A percentile compares a stretch with the other conserved stretches of the same genome.
phyloP scores from a whole-genome alignment of 805 yeast genomes.

The Monosporozyma unispora region DNA sequence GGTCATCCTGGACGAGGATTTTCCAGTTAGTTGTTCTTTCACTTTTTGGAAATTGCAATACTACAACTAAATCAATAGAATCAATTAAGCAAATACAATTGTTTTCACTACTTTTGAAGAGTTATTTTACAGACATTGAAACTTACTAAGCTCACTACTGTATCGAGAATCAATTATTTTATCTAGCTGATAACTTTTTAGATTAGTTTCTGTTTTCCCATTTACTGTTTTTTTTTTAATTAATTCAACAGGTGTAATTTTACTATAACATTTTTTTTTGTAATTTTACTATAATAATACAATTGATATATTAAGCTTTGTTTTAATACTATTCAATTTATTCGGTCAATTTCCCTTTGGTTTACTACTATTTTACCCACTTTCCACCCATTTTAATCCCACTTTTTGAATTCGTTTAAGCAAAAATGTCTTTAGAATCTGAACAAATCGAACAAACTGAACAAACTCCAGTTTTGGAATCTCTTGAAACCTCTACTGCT shows the following conservation, averaged over 20 bases:
- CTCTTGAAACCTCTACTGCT: constrained; percentile 2
- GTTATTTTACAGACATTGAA: not conserved
- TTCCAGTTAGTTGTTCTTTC: not conserved
- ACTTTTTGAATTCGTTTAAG: not conserved
- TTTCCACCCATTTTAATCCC: not conserved
- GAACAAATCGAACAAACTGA: constrained; percentile 1
- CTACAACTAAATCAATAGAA: not conserved
- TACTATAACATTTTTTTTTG: not conserved
- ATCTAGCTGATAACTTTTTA: not conserved
- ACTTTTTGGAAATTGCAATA: not conserved
- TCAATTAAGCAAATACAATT: too few species aligned
- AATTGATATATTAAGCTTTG: not conserved
- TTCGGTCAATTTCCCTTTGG: constrained; percentile 3
- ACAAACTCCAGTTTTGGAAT: constrained; percentile 1
- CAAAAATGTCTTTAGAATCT: constrained; percentile 2
- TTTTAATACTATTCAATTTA: not conserved
- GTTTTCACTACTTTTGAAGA: not conserved
- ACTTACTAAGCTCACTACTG: not conserved
- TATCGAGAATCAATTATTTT: not conserved
- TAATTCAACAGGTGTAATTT: not conserved
- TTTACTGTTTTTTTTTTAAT: not conserved
- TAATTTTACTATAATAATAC: not conserved
- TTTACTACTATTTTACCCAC: constrained; percentile 3
- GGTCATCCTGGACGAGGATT: too few species aligned
- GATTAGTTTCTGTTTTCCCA: not conserved